Base-by-base conservation (phyloP, 495 filamentous ascomycete species). In the Rusavskia elegans region DNA sequence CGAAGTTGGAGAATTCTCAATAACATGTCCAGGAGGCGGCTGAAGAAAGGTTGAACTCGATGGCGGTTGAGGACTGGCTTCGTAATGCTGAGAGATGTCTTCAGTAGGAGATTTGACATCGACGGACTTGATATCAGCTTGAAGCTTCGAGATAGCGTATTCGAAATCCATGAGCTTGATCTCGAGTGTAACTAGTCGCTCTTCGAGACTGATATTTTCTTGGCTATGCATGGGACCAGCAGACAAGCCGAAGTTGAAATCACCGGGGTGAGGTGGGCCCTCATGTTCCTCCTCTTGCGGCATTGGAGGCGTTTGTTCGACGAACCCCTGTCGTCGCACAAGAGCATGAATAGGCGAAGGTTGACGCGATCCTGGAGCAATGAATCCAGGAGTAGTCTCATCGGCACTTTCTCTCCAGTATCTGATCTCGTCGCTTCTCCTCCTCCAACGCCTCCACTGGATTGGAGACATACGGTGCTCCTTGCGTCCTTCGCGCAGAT, bases 141-240 rank as follows among this genome's bases (percentile, higher is more conserved):
- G 74, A 56, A 77, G 64, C 36, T 73, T 67, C 0, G 74, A 72
- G 49, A 77, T 73, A 1, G 74, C 74, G 45, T 74, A 75, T 53
- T 77, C 74, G 9, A 77, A 62, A 36, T 77, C 74, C 55, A 77
- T 75, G 37, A 77, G 61, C 48, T 77, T 77, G 5, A 77, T 72
- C 48, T 77, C 74, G 0, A 77, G 54, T 0, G 73, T 77, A 36
- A 72, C 69, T 7, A 77, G 40, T 20, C 74, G 68, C 44, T 77
- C 72, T 53, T 77, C 74, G 1, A 75, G 51, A 1, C 71, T 72
- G 9, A 70, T 59, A 25, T 65, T 63, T 21, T 72, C 71, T 50
- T 73, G 70, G 52, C 65, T 63, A 30, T 73, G 69, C 63, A 76
- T 71, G 16, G 63, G 57, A 45, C 61, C 67, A 11, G 72, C 61